Base-by-base conservation (phyloP, 2,329 filamentous ascomycete species). In the Fusarium mangiferae region DNA sequence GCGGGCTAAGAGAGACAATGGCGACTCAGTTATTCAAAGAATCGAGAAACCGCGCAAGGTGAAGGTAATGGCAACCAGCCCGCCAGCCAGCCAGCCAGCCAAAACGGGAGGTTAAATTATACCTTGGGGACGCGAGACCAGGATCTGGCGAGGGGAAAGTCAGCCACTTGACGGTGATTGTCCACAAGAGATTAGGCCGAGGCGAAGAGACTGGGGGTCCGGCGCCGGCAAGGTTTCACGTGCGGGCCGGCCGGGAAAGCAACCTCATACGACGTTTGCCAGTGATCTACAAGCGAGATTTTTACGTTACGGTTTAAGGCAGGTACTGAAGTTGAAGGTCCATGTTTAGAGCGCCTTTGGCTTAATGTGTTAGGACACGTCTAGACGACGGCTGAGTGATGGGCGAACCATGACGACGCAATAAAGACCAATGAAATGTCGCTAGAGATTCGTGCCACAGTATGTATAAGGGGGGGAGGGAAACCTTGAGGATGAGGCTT, bases 201-300 rank as follows among this genome's bases (percentile, higher is more conserved):
- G 75, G 68, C 68, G 75, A 76, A 67, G 55, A 56, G 61, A 74
- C 65, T 64, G 58, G 72, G 65, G 51, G 55, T 55, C 62, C 59
- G 61, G 66, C 64, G 62, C 52, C 62, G 66, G 62, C 64, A 69
- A 76, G 70, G 75, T 76, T 77, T 77, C 74, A 77, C 63, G 59
- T 77, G 72, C 66, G 64, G 66, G 61, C 72, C 65, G 61, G 64
- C 52, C 59, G 52, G 70, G 59, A 70, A 62, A 69, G 52, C 65
- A 71, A 63, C 63, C 62, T 77, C 69, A 66, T 75, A 69, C 68
- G 65, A 68, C 54, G 62, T 61, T 56, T 51, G 46, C 49, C 52
- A 58, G 52, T 38, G 67, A 73, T 60, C 52, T 66, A 59, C 68
- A 74, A 69, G 72, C 68, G 72, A 74, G 57, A 60, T 54, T 66